These are phyloP conservation scores for Rhizophagus clarus DNA, from an alignment of 192 early-diverging fungal species.

Conservation along the genomic window DNA sequence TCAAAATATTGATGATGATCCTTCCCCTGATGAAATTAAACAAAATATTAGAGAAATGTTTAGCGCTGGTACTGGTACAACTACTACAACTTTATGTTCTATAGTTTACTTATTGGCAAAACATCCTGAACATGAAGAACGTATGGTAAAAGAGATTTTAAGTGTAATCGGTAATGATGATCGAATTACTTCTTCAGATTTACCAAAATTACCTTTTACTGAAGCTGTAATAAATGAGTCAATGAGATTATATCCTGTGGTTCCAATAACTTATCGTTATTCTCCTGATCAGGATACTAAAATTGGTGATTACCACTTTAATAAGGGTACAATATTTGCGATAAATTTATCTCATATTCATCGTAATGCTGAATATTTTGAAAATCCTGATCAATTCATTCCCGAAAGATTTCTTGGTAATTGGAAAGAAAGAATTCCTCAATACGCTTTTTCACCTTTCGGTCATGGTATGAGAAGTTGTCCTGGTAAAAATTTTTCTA, in stretches of 20 bases:
- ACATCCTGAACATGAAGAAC: constrained; percentile 28
- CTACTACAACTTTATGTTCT: constrained; percentile 16
- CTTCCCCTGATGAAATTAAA: constrained; percentile 25
- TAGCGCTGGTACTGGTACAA: constrained; percentile 26
- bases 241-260: constrained; percentile 54
- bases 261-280: constrained; percentile 37
- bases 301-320: constrained; percentile 41
- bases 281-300: constrained; percentile 39
- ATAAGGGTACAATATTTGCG: constrained; percentile 41
- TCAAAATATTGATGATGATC: not conserved
- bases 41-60: constrained; percentile 33
- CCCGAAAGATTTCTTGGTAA: constrained; percentile 28
- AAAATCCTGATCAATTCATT: constrained; percentile 9
- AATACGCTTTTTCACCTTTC: constrained; percentile 30
- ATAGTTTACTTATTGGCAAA: constrained; percentile 8
- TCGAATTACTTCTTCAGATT: constrained; percentile 41
- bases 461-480: constrained; percentile 28
- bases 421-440: constrained; percentile 9
- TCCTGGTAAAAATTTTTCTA: constrained; percentile 30
- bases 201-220: constrained; percentile 51
- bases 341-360: constrained; percentile 45
- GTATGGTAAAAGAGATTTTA: constrained; percentile 23
- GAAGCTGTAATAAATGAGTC: constrained; percentile 62
- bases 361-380: constrained; percentile 38
- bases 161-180: constrained; percentile 1